These are phyloP conservation scores for Solanum aculeatissimum DNA, from an alignment of 305 asterid species.

Conservation along the genomic window DNA sequence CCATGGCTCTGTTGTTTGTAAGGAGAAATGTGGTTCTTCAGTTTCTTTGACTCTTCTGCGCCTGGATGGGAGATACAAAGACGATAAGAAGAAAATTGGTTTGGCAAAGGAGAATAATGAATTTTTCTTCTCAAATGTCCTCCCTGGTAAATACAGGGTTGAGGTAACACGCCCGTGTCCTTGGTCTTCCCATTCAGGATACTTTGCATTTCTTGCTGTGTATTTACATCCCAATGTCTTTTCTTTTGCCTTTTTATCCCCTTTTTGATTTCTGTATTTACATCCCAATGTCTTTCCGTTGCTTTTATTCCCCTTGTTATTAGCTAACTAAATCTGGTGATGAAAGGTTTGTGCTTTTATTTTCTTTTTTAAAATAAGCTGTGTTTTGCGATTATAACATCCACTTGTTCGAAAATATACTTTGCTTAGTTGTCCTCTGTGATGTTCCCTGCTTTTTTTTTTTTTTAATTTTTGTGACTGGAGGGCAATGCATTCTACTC, in stretches of 20 bases:
- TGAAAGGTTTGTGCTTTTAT: neutral
- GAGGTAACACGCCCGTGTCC: slow-evolving; percentile 45
- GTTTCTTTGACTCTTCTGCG: slow-evolving; percentile 57
- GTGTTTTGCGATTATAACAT: neutral
- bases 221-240: neutral
- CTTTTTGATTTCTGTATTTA: neutral
- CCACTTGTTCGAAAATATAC: neutral
- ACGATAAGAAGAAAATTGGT: slow-evolving; percentile 32
- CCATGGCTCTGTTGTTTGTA: slow-evolving; percentile 77
- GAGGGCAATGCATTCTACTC: neutral
- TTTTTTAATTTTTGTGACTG: neutral
- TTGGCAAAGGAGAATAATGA: slow-evolving; percentile 53
- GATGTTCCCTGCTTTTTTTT: neutral
- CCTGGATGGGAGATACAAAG: slow-evolving; percentile 49
- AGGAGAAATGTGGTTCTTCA: slow-evolving; percentile 73
- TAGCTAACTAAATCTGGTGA: neutral
- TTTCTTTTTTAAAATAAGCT: neutral
- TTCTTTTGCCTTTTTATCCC: neutral
- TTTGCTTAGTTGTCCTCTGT: neutral
- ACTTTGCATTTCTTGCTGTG: neutral
- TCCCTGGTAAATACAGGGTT: slow-evolving; percentile 84
- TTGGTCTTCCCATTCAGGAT: slow-evolving; percentile 4
- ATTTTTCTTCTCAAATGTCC: slow-evolving; percentile 64
- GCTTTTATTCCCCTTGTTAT: neutral
- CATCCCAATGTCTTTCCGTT: neutral